Conservation (phyloP, 306 rosid genomes). For the Quillaja saponaria region DNA sequence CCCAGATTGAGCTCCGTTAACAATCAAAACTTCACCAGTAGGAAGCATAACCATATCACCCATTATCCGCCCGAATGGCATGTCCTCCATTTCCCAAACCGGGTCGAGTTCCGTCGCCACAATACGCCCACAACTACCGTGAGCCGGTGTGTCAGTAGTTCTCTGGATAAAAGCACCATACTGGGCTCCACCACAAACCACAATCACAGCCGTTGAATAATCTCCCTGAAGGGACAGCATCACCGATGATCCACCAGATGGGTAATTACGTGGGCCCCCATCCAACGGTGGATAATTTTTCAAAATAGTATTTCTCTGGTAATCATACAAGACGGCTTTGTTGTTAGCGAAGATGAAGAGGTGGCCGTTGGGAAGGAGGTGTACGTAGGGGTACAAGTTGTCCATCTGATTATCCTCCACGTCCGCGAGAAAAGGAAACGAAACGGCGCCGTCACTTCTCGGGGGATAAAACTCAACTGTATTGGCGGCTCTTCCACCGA, state of each 20-base stretch:
- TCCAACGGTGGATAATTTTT: constrained; percentile 57
- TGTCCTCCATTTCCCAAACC: constrained; percentile 79
- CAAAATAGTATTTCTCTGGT: constrained; percentile 24
- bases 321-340: constrained; percentile 60
- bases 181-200: constrained; percentile 83
- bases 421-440: constrained; percentile 58
- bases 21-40: constrained; percentile 63
- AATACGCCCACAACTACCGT: constrained; percentile 74
- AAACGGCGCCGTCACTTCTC: constrained; percentile 49
- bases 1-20: constrained; percentile 85
- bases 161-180: constrained; percentile 64
- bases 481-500: constrained; percentile 73
- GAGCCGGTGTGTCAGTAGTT: constrained; percentile 63
- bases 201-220: constrained; percentile 52
- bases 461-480: constrained; percentile 76
- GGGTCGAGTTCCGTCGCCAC: constrained; percentile 47
- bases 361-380: constrained; percentile 75
- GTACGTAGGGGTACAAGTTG: constrained; percentile 81
- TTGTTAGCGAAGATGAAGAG: constrained; percentile 83
- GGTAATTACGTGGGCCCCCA: constrained; percentile 90
- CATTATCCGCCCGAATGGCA: constrained; percentile 84
- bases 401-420: constrained; percentile 78
- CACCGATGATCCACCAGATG: constrained; percentile 83
- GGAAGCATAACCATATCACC: constrained; percentile 93
- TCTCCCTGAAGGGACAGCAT: constrained; percentile 64